Evolutionary conservation across 2,329 filamentous ascomycete species (phyloP), one percentile per base, ranked within the genome.

Genomic region (Dactylellina drechsleri): DNA sequence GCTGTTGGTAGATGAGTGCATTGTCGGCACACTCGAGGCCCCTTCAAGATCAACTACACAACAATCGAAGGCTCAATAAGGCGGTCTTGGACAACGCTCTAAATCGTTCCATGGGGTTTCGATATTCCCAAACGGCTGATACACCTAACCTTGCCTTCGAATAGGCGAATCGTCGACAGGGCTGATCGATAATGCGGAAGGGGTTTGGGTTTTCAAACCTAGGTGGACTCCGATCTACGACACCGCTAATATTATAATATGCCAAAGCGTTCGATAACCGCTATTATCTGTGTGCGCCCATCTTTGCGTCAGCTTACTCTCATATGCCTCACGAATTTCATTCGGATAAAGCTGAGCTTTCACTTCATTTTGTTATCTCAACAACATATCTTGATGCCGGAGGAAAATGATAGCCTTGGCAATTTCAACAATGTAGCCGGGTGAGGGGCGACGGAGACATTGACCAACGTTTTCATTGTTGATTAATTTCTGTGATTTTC

Each of bases 231-330:
- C 26, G 23, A 47, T 47, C 56, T 23, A 28, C 57, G 45, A 66
- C 50, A 40, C 70, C 62, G 45, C 65, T 64, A 56, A 61, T 62
- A n/a, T 53, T 28, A 41, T 18, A 41, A n/a, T 52, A 18, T 4
- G 66, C 45, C 66, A 70, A 62, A 62, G 66, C 66, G 66, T 62
- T 62, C 41, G 56, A 53, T 50, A 62, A 5, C 61, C 45, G 61
- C 53, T 52, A 50, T 20, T 66, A 13, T 36, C 40, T 56, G 36
- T 15, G 23, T 54, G n/a, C 41, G 50, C 26, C 52, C 6, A 54
- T 62, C 58, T 64, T 57, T 75, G 64, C 71, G 71, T 75, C 64
- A 75, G 56, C 18, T n/a, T 75, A 58, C 45, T 67, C 58, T 75
- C 71, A 71, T 71, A 64, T 64, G 59, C 66, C 59, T 71, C 66